Evolutionary conservation across 2,329 filamentous ascomycete species (phyloP).

Genomic region (Botrytis medusae): DNA sequence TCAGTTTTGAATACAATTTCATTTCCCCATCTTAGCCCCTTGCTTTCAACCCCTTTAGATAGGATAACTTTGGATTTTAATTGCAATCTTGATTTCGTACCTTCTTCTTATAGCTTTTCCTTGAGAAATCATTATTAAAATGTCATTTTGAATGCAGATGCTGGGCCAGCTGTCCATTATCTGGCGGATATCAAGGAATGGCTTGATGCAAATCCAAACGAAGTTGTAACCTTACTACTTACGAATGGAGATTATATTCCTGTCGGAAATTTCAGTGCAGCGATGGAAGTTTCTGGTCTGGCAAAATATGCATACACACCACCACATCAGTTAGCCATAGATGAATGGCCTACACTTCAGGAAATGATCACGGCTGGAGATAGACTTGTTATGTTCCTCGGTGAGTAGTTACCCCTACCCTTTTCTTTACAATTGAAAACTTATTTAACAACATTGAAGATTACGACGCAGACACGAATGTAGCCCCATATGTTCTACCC

Average conservation of each 20-base stretch:
- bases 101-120: not conserved
- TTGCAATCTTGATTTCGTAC: not conserved
- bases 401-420: constrained; percentile 40
- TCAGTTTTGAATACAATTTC: not conserved
- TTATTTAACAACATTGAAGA: constrained; percentile 48
- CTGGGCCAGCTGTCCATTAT: constrained; percentile 55
- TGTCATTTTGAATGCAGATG: constrained; percentile 42
- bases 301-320: constrained; percentile 36
- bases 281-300: constrained; percentile 32
- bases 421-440: not conserved
- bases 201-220: constrained; percentile 57
- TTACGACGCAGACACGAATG: constrained; percentile 51
- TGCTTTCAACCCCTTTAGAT: not conserved
- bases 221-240: constrained; percentile 63
- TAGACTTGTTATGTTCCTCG: constrained; percentile 70
- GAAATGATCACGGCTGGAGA: constrained; percentile 61
- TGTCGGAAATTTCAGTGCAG: constrained; percentile 52
- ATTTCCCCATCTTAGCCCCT: not conserved
- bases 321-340: constrained; percentile 40
- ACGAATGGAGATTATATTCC: constrained; percentile 61
- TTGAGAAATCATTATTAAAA: not conserved
- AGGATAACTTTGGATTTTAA: not conserved
- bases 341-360: constrained; percentile 69
- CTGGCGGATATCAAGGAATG: constrained; percentile 57
- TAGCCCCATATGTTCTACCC: constrained; percentile 62